These are phyloP conservation scores for Achlya hypogyna DNA, from an alignment of 352 stramenopile species.

Conservation along the genomic window DNA sequence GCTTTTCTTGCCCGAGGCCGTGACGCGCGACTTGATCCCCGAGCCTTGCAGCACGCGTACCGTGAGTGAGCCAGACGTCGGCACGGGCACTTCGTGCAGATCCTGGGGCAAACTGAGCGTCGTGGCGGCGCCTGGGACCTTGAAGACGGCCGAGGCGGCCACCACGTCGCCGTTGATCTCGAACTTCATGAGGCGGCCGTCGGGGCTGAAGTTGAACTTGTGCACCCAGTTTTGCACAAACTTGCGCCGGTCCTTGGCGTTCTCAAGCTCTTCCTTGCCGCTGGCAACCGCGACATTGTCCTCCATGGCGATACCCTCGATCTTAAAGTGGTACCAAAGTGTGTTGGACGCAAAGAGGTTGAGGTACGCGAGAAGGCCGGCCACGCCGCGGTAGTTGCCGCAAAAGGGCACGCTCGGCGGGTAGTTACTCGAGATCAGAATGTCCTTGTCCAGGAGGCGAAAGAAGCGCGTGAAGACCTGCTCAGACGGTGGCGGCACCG, in stretches of 20 bases:
- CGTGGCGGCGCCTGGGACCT: slow-evolving; percentile 71
- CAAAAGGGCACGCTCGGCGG: slow-evolving; percentile 82
- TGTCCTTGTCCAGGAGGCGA: slow-evolving; percentile 69
- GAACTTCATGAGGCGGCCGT: slow-evolving; percentile 73
- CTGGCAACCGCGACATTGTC: slow-evolving; percentile 73
- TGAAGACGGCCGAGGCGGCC: slow-evolving; percentile 77
- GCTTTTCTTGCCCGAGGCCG: slow-evolving; percentile 43
- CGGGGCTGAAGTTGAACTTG: slow-evolving; percentile 84
- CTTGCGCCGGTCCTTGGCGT: slow-evolving; percentile 68
- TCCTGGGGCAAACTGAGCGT: slow-evolving; percentile 82
- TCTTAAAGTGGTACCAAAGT: slow-evolving; percentile 82
- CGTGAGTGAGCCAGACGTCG: slow-evolving; percentile 50
- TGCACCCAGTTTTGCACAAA: slow-evolving; percentile 87
- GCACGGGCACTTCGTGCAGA: slow-evolving; percentile 79
- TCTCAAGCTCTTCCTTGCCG: slow-evolving; percentile 80
- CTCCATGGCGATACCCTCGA: slow-evolving; percentile 73
- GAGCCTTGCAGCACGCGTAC: slow-evolving; percentile 77
- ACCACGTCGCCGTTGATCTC: slow-evolving; percentile 85
- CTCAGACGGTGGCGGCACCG: slow-evolving; percentile 68
- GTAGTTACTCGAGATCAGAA: slow-evolving; percentile 85
- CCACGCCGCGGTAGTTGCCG: slow-evolving; percentile 62
- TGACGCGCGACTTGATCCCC: slow-evolving; percentile 53
- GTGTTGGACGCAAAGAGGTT: slow-evolving; percentile 73
- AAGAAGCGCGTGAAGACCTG: slow-evolving; percentile 85
- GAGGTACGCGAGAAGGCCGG: slow-evolving; percentile 65